These are phyloP conservation scores for Strigomonas culicis DNA, from an alignment of 208 protist genomes.

Conservation along the genomic window DNA sequence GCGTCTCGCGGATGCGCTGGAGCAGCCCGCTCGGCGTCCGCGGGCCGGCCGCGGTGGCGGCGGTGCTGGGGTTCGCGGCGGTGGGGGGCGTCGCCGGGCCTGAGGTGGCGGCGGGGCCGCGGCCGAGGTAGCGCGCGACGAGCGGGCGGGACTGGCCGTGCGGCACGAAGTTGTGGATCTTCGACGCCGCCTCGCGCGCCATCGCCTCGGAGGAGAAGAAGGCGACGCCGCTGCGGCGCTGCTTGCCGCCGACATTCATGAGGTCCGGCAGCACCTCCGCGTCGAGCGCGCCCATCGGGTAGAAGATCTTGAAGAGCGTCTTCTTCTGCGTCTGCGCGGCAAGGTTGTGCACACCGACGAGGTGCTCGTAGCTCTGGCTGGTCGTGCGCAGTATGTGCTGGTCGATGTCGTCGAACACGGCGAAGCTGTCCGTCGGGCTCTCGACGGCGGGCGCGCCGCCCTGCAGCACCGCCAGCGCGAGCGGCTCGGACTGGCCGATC, in stretches of 20 bases:
- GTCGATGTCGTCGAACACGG: conserved; percentile 42
- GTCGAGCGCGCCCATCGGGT: conserved; percentile 59
- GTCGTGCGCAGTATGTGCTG: conserved; percentile 46
- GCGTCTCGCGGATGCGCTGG: conserved; percentile 19
- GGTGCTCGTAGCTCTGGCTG: conserved; percentile 25
- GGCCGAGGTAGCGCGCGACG: conserved; percentile 41
- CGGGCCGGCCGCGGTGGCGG: conserved; percentile 9
- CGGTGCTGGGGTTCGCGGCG: background rate
- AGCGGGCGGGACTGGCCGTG: conserved; percentile 49
- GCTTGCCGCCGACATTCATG: conserved; percentile 39
- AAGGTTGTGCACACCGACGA: conserved; percentile 74
- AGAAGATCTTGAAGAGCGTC: conserved; percentile 61
- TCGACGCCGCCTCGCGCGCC: conserved; percentile 61
- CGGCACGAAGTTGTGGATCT: conserved; percentile 59
- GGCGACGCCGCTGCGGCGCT: conserved; percentile 54
- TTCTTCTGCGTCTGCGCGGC: conserved; percentile 33
- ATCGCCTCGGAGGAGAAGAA: conserved; percentile 52
- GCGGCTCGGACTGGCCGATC: conserved; percentile 13
- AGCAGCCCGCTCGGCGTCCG: conserved; percentile 19
- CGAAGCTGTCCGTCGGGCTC: conserved; percentile 8
- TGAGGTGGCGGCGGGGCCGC: background rate
- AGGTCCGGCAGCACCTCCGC: conserved; percentile 40
- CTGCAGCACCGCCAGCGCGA: conserved; percentile 2
- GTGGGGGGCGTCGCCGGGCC: background rate
- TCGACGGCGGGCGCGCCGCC: background rate